Conservation (phyloP, 2,329 filamentous ascomycete species). For the Pestalotiopsis sp. region DNA sequence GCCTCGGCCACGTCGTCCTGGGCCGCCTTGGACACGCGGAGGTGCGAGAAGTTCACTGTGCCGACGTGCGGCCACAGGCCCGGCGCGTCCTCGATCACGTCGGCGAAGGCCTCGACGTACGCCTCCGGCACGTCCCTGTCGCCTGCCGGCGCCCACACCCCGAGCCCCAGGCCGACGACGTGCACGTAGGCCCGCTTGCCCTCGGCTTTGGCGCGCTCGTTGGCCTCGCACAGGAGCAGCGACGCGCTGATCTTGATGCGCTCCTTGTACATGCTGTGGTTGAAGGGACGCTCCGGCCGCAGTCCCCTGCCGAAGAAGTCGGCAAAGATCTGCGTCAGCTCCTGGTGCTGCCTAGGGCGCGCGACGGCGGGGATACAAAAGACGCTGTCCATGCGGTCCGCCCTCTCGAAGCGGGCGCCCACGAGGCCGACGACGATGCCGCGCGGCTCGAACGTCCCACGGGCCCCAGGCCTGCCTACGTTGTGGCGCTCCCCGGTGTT, state of each 20-base stretch:
- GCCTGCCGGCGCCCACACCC: conserved; percentile 22
- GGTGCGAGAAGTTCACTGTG: conserved; percentile 27
- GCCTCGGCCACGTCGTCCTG: neutral
- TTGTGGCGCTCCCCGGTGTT: conserved; percentile 31
- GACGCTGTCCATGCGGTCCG: conserved; percentile 28
- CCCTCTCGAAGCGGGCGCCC: conserved; percentile 32
- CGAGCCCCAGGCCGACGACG: conserved; percentile 33
- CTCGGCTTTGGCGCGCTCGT: conserved; percentile 21
- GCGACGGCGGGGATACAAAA: conserved; percentile 13
- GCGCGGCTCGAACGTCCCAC: conserved; percentile 9
- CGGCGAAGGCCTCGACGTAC: conserved; percentile 24
- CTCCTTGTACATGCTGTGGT: conserved; percentile 24
- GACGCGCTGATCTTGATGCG: conserved; percentile 28
- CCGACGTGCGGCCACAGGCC: conserved; percentile 18
- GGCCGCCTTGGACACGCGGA: conserved; percentile 1
- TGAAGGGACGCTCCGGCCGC: conserved; percentile 15
- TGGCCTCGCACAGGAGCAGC: conserved; percentile 31
- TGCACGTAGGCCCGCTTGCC: conserved; percentile 29
- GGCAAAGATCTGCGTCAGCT: conserved; percentile 22
- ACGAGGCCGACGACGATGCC: conserved; percentile 34
- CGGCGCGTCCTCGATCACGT: conserved; percentile 16
- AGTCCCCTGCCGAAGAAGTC: conserved; percentile 21
- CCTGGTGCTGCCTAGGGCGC: conserved; percentile 18
- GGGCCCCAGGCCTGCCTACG: neutral
- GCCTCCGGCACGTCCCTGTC: conserved; percentile 15